These are phyloP conservation scores for Globisporangium cylindrosporum DNA, from an alignment of 352 stramenopile genomes.

Conservation along the genomic window DNA sequence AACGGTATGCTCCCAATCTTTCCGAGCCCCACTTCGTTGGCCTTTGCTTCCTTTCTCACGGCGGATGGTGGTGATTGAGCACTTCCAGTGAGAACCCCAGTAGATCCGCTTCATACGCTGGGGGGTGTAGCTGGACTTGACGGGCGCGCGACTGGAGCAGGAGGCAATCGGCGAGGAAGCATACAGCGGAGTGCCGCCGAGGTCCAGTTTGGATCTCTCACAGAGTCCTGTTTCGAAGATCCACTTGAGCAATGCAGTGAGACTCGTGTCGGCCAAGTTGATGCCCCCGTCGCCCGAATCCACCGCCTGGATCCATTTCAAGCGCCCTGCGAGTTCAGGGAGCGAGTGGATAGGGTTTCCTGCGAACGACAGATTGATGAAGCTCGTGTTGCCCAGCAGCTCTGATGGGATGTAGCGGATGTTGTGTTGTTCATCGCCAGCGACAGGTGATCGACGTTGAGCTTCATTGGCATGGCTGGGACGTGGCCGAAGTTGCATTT, in stretches of 20 bases:
- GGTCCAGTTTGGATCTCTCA: not conserved
- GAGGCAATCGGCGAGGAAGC: not conserved
- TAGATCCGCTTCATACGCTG: not conserved
- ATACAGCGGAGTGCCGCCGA: not conserved
- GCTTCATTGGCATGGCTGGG: not conserved
- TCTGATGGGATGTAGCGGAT: not conserved
- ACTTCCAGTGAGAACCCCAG: not conserved
- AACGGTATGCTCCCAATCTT: no score
- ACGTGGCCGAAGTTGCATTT: not conserved
- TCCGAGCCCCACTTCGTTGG: no score
- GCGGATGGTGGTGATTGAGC: not conserved
- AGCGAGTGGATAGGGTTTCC: not conserved
- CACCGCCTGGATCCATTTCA: no score
- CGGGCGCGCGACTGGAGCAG: not conserved
- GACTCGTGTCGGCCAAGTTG: not conserved
- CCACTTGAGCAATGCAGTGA: not conserved
- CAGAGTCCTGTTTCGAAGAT: not conserved
- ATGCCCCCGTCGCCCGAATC: no score
- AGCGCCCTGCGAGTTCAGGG: not conserved
- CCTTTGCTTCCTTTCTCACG: not conserved
- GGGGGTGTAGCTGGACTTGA: not conserved
- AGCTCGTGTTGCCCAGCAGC: not conserved
- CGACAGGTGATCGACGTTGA: not conserved
- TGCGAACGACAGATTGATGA: not conserved
- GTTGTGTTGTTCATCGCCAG: not conserved